Percentiles rank a stretch among this genome's conserved stretches.
Conservation (phyloP, 1,139 yeast species). For the Candida neerlandica region DNA sequence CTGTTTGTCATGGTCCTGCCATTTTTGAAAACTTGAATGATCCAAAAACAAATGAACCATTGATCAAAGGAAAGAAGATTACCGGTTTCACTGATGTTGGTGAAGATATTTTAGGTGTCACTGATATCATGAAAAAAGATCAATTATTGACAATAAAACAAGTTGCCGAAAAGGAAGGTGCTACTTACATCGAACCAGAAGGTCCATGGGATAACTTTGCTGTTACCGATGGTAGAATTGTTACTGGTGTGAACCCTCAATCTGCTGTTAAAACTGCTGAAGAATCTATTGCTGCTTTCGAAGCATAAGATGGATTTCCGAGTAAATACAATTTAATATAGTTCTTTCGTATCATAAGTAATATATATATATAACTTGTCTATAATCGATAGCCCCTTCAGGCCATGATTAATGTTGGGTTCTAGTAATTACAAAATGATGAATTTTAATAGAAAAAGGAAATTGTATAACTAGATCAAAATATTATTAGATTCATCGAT, state of each 20-base stretch:
- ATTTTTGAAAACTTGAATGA: conserved; percentile 51
- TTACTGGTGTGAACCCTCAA: conserved; percentile 67
- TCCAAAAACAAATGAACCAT: conserved; percentile 40
- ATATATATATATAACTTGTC: too few relatives aligned
- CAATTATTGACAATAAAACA: conserved; percentile 38
- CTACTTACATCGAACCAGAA: conserved; percentile 44
- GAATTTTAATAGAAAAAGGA: too few relatives aligned
- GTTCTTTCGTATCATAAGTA: too few relatives aligned
- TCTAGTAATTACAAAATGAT: too few relatives aligned
- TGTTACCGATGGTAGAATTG: conserved; percentile 55
- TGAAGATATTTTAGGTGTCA: conserved; percentile 45
- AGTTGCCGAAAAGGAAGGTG: conserved; percentile 42
- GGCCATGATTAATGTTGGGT: too few relatives aligned
- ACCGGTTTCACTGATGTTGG: conserved; percentile 66
- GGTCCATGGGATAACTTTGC: conserved; percentile 56
- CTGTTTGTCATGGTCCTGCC: conserved; percentile 71
- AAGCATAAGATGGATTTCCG: not conserved
- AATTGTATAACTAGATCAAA: too few relatives aligned
- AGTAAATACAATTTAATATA: too few relatives aligned
- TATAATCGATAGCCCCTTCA: too few relatives aligned
- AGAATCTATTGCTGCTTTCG: conserved; percentile 13
- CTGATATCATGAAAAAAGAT: conserved; percentile 32
- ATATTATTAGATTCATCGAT: too few relatives aligned
- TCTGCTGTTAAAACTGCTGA: conserved; percentile 55
- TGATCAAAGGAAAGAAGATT: conserved; percentile 53